A percentile compares a stretch with the other conserved stretches of the same genome.
These are phyloP conservation scores for Syncephalis plumigaleata DNA, from an alignment of 371 early-diverging fungal species.

Conservation along the genomic window DNA sequence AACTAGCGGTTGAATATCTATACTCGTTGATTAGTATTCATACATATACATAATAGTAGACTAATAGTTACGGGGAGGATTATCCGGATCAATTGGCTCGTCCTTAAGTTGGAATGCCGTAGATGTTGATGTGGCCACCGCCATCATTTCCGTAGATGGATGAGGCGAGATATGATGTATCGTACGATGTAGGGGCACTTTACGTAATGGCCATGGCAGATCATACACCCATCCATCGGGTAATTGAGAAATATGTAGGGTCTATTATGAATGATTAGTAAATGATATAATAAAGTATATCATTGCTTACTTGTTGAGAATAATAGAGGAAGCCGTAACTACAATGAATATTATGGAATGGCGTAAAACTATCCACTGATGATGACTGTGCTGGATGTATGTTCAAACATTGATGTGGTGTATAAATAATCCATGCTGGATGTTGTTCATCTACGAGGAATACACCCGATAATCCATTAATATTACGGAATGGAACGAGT, in stretches of 20 bases:
- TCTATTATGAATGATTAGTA: not conserved
- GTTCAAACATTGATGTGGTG: slow-evolving; percentile 12
- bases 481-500: slow-evolving; percentile 40
- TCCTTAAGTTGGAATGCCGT: slow-evolving; percentile 42
- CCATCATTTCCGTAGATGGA: slow-evolving; percentile 59
- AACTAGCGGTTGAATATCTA: slow-evolving; percentile 5
- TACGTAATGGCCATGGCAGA: slow-evolving; percentile 70
- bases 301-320: slow-evolving; percentile 14
- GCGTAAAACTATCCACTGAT: slow-evolving; percentile 47
- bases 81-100: slow-evolving; percentile 16
- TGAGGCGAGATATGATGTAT: slow-evolving; percentile 71
- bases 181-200: slow-evolving; percentile 51
- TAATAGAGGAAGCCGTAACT: slow-evolving; percentile 61
- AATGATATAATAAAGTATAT: no score
- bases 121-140: slow-evolving; percentile 46
- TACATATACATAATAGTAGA: slow-evolving; percentile 12
- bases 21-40: slow-evolving; percentile 44
- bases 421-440: slow-evolving; percentile 67
- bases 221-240: slow-evolving; percentile 11
- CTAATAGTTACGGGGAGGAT: slow-evolving; percentile 9
- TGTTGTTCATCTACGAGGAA: slow-evolving; percentile 60
- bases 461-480: slow-evolving; percentile 67
- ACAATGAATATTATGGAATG: slow-evolving; percentile 71
- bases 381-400: slow-evolving; percentile 8
- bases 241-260: not conserved